These are phyloP conservation scores for Ambrosiella xylebori DNA, from an alignment of 2,329 filamentous ascomycete species.

Conservation along the genomic window DNA sequence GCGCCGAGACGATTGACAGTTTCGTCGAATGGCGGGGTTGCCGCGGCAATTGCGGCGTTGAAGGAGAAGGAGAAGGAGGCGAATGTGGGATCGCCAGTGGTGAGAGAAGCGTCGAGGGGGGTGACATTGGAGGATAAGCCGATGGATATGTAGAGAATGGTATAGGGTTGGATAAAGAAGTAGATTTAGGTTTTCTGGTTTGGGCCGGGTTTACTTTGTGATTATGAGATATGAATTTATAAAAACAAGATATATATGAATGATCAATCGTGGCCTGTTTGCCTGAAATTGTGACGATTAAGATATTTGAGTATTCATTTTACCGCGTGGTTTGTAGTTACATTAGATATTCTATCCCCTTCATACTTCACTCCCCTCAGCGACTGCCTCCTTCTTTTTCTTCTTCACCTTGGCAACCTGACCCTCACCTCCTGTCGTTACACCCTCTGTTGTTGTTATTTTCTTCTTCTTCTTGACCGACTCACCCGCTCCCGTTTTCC, in stretches of 20 bases:
- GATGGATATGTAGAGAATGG: slow-evolving; percentile 29
- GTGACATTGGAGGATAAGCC: slow-evolving; percentile 35
- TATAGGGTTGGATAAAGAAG: neutral
- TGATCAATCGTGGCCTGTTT: too few relatives aligned
- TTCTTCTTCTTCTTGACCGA: slow-evolving; percentile 22
- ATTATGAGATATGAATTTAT: slow-evolving; percentile 15
- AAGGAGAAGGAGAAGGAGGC: slow-evolving; percentile 12
- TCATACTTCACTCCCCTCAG: neutral
- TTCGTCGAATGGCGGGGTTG: slow-evolving; percentile 16
- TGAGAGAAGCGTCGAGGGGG: slow-evolving; percentile 19
- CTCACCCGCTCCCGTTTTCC: slow-evolving; percentile 1
- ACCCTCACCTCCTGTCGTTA: slow-evolving; percentile 16
- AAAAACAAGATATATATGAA: neutral
- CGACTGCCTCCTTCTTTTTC: slow-evolving; percentile 7
- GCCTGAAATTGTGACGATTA: too few relatives aligned
- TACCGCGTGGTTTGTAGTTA: neutral
- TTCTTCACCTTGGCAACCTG: neutral
- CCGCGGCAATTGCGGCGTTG: slow-evolving; percentile 12
- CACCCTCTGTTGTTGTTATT: neutral
- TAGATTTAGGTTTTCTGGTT: neutral
- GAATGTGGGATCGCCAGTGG: neutral
- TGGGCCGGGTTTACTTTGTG: slow-evolving; percentile 24
- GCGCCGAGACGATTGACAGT: slow-evolving; percentile 23
- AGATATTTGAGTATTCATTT: neutral
- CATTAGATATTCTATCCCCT: neutral